These are phyloP conservation scores for Pyrus pyrifolia DNA, from an alignment of 306 rosid genomes.

Conservation along the genomic window DNA sequence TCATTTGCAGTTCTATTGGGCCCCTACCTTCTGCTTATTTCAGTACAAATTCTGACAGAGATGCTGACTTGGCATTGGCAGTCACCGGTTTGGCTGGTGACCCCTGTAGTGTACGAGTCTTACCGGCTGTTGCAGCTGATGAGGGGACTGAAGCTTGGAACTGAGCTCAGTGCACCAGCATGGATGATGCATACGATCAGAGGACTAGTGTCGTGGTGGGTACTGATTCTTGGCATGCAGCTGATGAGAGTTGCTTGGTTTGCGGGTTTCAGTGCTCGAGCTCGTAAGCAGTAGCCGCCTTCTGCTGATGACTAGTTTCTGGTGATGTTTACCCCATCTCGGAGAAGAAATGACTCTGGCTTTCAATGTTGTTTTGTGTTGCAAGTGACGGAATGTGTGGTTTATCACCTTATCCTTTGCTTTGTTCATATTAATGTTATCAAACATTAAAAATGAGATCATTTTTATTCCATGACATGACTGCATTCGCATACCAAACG, in stretches of 20 bases:
- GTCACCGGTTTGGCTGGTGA: slow-evolving; percentile 92
- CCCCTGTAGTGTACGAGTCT: slow-evolving; percentile 70
- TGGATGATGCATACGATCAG: slow-evolving; percentile 73
- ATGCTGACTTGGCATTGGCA: slow-evolving; percentile 89
- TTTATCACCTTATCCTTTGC: slow-evolving; percentile 1
- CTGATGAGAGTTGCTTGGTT: slow-evolving; percentile 98
- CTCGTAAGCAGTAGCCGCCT: slow-evolving; percentile 24
- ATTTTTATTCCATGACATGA: too few species aligned
- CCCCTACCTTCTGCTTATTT: slow-evolving; percentile 72
- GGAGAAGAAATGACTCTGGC: not conserved
- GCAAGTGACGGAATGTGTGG: slow-evolving; percentile 4
- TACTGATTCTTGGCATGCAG: slow-evolving; percentile 78
- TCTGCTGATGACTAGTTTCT: slow-evolving; percentile 20
- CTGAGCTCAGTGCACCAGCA: slow-evolving; percentile 65
- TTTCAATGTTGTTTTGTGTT: not conserved
- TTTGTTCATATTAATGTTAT: not conserved
- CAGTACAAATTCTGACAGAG: slow-evolving; percentile 78
- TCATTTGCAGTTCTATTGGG: slow-evolving; percentile 63
- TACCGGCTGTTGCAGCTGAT: slow-evolving; percentile 89
- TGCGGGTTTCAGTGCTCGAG: slow-evolving; percentile 56
- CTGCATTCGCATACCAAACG: too few species aligned
- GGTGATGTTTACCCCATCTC: not conserved
- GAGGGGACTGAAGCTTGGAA: slow-evolving; percentile 84
- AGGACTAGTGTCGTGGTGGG: slow-evolving; percentile 93
- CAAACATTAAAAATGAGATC: too few species aligned